Evolutionary conservation across 2,329 filamentous ascomycete species (phyloP).

Genomic region (Fusarium hainanense): DNA sequence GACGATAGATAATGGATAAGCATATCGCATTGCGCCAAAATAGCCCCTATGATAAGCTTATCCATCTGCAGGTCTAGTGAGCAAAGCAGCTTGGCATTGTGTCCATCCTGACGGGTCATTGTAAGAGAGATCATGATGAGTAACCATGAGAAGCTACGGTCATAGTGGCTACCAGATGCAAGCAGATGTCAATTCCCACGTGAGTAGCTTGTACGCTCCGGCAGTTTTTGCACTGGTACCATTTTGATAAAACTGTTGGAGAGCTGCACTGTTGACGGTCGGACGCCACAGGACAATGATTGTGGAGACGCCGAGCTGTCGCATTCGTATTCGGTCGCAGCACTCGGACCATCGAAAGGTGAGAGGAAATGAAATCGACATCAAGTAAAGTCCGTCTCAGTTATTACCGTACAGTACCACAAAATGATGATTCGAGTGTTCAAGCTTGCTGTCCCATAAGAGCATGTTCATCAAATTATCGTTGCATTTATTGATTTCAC

Average conservation of each 20-base stretch:
- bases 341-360: not conserved
- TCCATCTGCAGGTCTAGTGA: conserved; percentile 19
- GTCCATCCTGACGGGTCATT: not conserved
- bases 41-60: conserved; percentile 39
- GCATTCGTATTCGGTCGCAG: conserved; percentile 27
- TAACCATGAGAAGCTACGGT: not conserved
- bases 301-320: not conserved
- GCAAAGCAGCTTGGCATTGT: conserved; percentile 10
- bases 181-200: not conserved
- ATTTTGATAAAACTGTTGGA: not conserved
- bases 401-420: not conserved
- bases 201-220: not conserved
- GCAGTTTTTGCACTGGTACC: not conserved
- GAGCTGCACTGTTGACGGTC: not conserved
- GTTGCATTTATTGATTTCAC: not conserved
- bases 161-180: not conserved
- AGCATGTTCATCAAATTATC: not conserved
- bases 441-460: not conserved
- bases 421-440: not conserved
- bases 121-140: not conserved
- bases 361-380: conserved; percentile 11
- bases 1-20: conserved; percentile 6
- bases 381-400: not conserved
- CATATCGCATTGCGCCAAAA: not conserved
- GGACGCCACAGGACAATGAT: not conserved